phyloP scores from a whole-genome alignment of 164 flowering plant genomes.

The Vitis labrusca region DNA sequence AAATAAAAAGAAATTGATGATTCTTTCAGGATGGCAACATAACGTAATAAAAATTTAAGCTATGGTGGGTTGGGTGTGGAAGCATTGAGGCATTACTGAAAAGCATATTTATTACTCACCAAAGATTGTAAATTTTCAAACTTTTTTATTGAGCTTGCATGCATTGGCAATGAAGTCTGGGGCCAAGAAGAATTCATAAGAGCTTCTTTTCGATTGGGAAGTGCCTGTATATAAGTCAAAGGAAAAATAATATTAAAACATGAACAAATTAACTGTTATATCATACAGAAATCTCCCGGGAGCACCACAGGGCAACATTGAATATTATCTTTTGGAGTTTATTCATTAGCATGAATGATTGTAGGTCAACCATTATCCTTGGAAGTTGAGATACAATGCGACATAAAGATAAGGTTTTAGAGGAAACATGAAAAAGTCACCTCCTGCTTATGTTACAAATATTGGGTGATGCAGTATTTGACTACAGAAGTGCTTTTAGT shows the following conservation, averaged over 20 bases:
- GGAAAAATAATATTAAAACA: background rate
- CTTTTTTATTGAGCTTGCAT: constrained; percentile 48
- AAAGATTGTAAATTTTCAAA: constrained; percentile 88
- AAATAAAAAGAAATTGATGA: background rate
- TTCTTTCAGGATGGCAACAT: background rate
- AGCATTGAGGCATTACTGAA: background rate
- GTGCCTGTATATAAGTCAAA: constrained; percentile 48
- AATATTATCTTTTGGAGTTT: no score
- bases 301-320: no score
- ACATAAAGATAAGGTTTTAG: no score
- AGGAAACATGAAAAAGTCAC: no score
- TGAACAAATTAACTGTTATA: background rate
- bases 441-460: no score
- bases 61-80: background rate
- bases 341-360: no score
- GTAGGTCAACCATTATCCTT: no score
- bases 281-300: no score
- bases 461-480: no score
- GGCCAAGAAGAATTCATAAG: constrained; percentile 90
- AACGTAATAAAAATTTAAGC: background rate
- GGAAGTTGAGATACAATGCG: no score
- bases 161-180: constrained; percentile 62
- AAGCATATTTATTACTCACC: constrained; percentile 42
- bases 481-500: no score
- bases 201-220: constrained; percentile 71